Evolutionary conservation across 805 yeast genomes (phyloP).

Genomic region (Suhomyces kilbournensis): DNA sequence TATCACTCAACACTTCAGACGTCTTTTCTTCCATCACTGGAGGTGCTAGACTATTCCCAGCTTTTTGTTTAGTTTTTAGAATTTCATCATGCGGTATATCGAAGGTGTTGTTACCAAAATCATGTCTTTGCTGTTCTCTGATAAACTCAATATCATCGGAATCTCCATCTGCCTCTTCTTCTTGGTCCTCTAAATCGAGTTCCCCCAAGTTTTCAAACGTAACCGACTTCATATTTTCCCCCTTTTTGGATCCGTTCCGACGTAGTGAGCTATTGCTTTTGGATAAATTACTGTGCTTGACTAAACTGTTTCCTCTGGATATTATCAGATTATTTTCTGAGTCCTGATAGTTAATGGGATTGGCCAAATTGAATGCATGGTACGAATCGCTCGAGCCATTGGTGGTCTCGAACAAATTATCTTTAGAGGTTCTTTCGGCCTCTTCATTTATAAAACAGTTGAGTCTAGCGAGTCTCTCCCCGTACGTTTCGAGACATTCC

Average conservation of each 20-base stretch:
- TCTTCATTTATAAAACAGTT: conserved; percentile 92
- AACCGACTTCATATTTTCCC: conserved; percentile 29
- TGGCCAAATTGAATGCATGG: conserved; percentile 1
- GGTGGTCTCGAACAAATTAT: conserved; percentile 5
- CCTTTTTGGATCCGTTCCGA: conserved; percentile 2
- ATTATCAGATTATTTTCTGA: conserved; percentile 4
- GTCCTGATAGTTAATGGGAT: conserved; percentile 8
- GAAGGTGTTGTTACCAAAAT: conserved; percentile 17
- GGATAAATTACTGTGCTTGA: conserved; percentile 1
- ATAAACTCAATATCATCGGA: conserved; percentile 16
- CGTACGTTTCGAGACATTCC: conserved; percentile 87
- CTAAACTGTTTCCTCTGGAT: not conserved
- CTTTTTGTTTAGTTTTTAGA: not conserved
- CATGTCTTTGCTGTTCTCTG: conserved; percentile 12
- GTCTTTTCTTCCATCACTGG: conserved; percentile 23
- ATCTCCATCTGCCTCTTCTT: conserved; percentile 6
- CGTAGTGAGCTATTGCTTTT: conserved; percentile 6
- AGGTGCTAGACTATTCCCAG: conserved; percentile 2
- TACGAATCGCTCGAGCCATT: not conserved
- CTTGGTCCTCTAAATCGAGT: conserved; percentile 17
- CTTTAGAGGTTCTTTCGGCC: conserved; percentile 36
- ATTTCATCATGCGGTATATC: conserved; percentile 23
- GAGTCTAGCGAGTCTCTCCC: conserved; percentile 84
- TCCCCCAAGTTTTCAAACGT: conserved; percentile 38
- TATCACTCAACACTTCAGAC: conserved; percentile 44